Base-by-base conservation (phyloP, 257 asterid species). In the Lantana camara region DNA sequence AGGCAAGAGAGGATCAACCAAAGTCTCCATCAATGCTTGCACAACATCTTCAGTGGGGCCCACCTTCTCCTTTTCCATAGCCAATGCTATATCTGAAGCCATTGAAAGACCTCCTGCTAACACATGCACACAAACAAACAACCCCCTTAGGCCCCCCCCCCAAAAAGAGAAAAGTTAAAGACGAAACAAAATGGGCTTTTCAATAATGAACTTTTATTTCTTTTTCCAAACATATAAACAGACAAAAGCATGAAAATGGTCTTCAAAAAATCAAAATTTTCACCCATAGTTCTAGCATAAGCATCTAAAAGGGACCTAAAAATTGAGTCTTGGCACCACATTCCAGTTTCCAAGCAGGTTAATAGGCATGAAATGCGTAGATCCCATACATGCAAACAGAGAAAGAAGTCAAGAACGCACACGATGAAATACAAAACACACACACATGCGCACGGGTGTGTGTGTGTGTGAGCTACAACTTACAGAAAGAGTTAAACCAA, bases 1-100 rank as follows among this genome's bases (percentile, higher is more conserved):
- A 52, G 90, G 88, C 73, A 83, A 69, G 60, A 67, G 47, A 63
- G 90, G 95, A 59, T 69, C 79, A 66, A 86, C 86, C 67, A 86
- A 79, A 57, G 67, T 30, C 69, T 79, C 85, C 69, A 83, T 54
- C 40, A 86, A 77, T 8, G 77, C 81, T 49, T 54, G 75, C 58
- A 86, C 79, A 60, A 77, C 73, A 49, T 79, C 86, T 66, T 86
- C 80, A 5, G 64, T 68, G 12, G 82, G 67, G n/a, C 73, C 68
- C 71, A 72, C 79, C 29, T 5, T 77, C 46, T 29, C 62, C 37
- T 27, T 47, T 50, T 27, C 42, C 3, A 19, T 57, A 35, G 54
- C 77, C 38, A 68, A 30, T 61, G 49, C 71, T n/a, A 52, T 20
- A 23, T 21, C 64, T 11, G 50, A 21, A n/a, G 40, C 67, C 78